A percentile compares a stretch with the other conserved stretches of the same genome.
These are phyloP conservation scores for Acacia melanoxylon DNA, from an alignment of 306 rosid genomes.

Conservation along the genomic window DNA sequence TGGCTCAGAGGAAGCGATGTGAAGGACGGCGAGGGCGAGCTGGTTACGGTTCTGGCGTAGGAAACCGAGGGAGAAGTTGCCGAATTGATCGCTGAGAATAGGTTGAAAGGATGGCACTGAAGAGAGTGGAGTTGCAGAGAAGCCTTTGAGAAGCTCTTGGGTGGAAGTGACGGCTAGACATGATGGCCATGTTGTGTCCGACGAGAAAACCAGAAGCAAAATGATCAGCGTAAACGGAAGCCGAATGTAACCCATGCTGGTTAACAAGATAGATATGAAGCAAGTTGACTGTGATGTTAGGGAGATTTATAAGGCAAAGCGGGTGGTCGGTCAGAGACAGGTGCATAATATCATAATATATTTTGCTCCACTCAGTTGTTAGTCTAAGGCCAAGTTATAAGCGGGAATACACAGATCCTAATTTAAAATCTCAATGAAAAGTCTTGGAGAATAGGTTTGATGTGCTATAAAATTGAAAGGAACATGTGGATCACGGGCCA, in stretches of 20 bases:
- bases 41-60: constrained; percentile 57
- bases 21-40: constrained; percentile 65
- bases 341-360: not conserved
- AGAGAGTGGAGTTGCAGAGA: constrained; percentile 50
- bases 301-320: constrained; percentile 17
- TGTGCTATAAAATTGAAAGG: not conserved
- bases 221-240: constrained; percentile 1
- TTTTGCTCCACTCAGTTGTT: not conserved
- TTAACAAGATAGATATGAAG: not conserved
- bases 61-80: constrained; percentile 76
- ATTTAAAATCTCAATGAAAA: not conserved
- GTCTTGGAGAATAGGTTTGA: not conserved
- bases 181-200: not conserved
- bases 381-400: not conserved
- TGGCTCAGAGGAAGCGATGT: constrained; percentile 59
- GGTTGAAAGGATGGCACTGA: constrained; percentile 59
- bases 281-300: not conserved
- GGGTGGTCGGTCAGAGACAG: not conserved
- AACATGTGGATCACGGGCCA: constrained; percentile 13
- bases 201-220: constrained; percentile 24
- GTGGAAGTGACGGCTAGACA: constrained; percentile 22
- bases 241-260: constrained; percentile 43
- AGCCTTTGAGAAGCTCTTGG: constrained; percentile 52
- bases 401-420: not conserved
- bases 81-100: constrained; percentile 53